Evolutionary conservation across 169 alveolate genomes (phyloP).

Genomic region (Plasmodium adleri): DNA sequence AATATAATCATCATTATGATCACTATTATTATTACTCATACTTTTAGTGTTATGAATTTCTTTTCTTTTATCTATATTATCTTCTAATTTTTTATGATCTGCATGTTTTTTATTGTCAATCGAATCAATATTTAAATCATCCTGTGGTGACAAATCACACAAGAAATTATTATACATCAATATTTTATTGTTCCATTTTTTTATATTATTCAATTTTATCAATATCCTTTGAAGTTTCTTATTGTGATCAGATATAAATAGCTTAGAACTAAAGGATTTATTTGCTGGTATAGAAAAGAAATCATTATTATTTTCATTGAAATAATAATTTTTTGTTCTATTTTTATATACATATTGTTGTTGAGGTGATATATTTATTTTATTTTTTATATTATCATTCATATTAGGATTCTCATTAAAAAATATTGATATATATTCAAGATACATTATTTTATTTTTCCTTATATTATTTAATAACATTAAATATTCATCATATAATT

Average conservation of each 20-base stretch:
- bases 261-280: conserved; percentile 26
- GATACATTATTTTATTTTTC: conserved; percentile 13
- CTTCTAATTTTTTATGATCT: neutral
- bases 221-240: conserved; percentile 3
- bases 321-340: conserved; percentile 38
- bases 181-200: neutral
- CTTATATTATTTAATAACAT: conserved; percentile 23
- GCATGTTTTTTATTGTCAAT: no score
- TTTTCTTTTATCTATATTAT: neutral
- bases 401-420: conserved; percentile 22
- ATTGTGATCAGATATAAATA: conserved; percentile 25
- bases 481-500: conserved; percentile 18
- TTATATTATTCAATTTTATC: conserved; percentile 22
- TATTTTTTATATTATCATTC: no score
- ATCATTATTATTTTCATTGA: conserved; percentile 36
- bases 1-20: neutral
- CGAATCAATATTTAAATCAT: neutral
- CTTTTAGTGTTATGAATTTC: no score
- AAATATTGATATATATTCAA: conserved; percentile 23
- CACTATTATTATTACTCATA: no score
- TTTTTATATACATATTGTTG: conserved; percentile 16
- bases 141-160: neutral
- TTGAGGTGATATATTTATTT: no score
- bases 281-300: conserved; percentile 29
- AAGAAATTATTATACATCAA: neutral